Conservation (phyloP, 495 filamentous ascomycete genomes). For the Collariella sp. region DNA sequence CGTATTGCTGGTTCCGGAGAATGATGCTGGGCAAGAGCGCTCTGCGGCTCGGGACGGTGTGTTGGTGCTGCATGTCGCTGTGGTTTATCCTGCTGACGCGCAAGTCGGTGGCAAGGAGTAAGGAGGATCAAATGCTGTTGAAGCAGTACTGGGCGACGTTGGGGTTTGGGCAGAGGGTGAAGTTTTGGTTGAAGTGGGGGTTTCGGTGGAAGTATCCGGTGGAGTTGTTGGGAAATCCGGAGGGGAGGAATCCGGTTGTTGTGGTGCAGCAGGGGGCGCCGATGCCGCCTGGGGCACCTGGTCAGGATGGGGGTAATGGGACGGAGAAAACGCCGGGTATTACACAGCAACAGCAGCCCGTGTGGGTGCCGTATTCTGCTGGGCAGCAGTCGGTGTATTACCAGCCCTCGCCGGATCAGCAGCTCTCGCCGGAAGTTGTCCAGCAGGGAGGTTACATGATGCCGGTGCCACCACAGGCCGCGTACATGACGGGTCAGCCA, state of each 20-base stretch:
- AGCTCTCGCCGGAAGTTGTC: background rate
- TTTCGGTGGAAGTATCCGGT: conserved; percentile 44
- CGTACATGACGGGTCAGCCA: background rate
- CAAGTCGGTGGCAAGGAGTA: conserved; percentile 32
- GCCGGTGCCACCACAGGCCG: background rate
- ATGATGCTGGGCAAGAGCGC: conserved; percentile 44
- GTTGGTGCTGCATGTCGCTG: conserved; percentile 39
- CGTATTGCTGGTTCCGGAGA: conserved; percentile 43
- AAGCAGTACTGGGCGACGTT: conserved; percentile 38
- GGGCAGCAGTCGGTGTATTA: background rate
- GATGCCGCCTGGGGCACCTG: background rate
- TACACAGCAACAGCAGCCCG: background rate
- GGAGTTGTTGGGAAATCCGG: conserved; percentile 14
- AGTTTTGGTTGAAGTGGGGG: conserved; percentile 43
- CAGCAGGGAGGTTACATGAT: background rate
- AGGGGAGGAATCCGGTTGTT: background rate
- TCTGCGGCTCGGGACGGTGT: conserved; percentile 41
- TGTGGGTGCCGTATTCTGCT: background rate
- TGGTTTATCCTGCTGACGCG: conserved; percentile 36
- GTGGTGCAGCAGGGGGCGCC: background rate
- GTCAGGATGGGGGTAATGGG: background rate
- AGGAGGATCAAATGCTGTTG: conserved; percentile 35
- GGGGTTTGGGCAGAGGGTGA: conserved; percentile 29
- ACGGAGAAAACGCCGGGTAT: background rate
- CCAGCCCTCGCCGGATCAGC: background rate